Evolutionary conservation across 768 basidiomycete genomes (phyloP), one percentile per base, ranked within the genome.

Genomic region (Mycena sanguinolenta): DNA sequence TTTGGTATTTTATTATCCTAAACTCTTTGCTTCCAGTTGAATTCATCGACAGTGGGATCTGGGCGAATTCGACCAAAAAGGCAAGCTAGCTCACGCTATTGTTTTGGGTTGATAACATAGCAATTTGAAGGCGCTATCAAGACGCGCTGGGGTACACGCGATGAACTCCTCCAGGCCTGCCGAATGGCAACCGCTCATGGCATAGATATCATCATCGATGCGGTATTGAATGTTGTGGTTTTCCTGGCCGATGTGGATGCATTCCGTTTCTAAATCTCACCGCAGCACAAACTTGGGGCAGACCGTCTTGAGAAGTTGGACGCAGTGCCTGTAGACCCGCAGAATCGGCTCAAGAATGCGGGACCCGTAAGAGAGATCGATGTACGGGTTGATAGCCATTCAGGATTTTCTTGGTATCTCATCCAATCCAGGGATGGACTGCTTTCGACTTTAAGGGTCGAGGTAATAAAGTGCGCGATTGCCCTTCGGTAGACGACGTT

Each of bases 131-230:
- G 72, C 19, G 80, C 87, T 19, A 77, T 89, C 36, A 78, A 83
- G 19, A 97, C 96, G 1, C 87, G 95, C 67, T 98, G 96, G 95
- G 96, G 96, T 27, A 91, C 92, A 16, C 92, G 90, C 73, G 89
- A 94, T 32, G 92, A 97, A 69, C 87, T 96, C 30, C 76, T 95
- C 2, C 75, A 82, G 14, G 94, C 94, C 27, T 92, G 92, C 75
- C 82, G 85, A 67, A 80, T 82, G n/a, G 96, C 96, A 3, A 87
- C 85, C 73, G 81, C 86, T 69, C 86, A 89, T 73, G 90, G 91
- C 7, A 87, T 98, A 21, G 90, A 92, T 71, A 86, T 95, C 42
- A 80, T 95, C 28, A 90, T 96, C 57, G 96, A 97, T 74, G 95
- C 95, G 1, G 94, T 98, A 4, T 84, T 98, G 68, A 97, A 97